These are phyloP conservation scores for Ambrosia hybrid DNA, from an alignment of 140 eudicot species.

Conservation along the genomic window DNA sequence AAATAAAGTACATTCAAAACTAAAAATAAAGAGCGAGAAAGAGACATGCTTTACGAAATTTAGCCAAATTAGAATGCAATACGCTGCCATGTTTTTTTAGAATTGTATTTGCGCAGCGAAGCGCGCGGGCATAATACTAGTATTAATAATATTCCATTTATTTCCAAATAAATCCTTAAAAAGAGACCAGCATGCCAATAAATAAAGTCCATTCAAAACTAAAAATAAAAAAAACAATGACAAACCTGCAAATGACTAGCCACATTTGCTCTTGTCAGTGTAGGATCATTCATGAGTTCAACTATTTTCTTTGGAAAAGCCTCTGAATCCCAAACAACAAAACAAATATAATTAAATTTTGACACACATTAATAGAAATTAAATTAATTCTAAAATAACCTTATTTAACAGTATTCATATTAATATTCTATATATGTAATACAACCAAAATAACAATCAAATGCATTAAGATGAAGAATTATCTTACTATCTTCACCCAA, in stretches of 20 bases:
- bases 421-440: background rate
- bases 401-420: background rate
- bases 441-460: background rate
- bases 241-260: slow-evolving; percentile 86
- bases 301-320: slow-evolving; percentile 74
- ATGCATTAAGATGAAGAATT: slow-evolving; percentile 21
- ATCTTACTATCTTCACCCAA: slow-evolving; percentile 63
- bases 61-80: too few relatives aligned
- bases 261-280: slow-evolving; percentile 72
- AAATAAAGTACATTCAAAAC: background rate
- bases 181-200: background rate
- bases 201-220: background rate
- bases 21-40: too few relatives aligned
- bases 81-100: too few relatives aligned
- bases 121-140: too few relatives aligned
- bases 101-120: too few relatives aligned
- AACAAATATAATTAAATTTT: slow-evolving; percentile 2
- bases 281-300: slow-evolving; percentile 60
- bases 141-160: slow-evolving; percentile 4
- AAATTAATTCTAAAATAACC: background rate
- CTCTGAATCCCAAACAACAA: slow-evolving; percentile 29
- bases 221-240: background rate
- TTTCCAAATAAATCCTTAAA: slow-evolving; percentile 16
- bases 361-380: background rate
- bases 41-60: too few relatives aligned